Conservation (phyloP, 345 rosid species). For the Pseudoturritis turrita region DNA sequence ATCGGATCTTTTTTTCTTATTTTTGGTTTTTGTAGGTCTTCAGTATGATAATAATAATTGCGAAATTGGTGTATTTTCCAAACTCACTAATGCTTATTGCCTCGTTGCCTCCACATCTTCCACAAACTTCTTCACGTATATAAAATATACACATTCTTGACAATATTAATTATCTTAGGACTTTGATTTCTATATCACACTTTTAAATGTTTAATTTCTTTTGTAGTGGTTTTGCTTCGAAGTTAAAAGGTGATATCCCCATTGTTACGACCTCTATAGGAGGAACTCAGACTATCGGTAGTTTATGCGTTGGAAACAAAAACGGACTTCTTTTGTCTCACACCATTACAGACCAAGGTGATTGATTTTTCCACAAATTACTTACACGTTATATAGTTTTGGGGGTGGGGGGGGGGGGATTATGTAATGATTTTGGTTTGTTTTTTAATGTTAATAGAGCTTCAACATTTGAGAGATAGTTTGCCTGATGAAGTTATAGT, state of each 20-base stretch:
- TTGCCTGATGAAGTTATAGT: constrained; percentile 78
- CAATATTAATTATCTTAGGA: too few relatives aligned
- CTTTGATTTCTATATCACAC: too few relatives aligned
- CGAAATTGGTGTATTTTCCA: constrained; percentile 75
- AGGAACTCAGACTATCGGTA: constrained; percentile 64
- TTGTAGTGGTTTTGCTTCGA: constrained; percentile 53
- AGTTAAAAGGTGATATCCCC: constrained; percentile 66
- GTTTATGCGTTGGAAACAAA: constrained; percentile 76
- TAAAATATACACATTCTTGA: too few relatives aligned
- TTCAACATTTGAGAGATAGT: constrained; percentile 77
- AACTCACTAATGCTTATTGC: constrained; percentile 71
- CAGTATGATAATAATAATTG: constrained; percentile 56
- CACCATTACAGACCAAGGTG: constrained; percentile 83
- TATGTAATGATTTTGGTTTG: neutral
- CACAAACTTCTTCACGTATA: constrained; percentile 49
- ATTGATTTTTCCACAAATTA: neutral
- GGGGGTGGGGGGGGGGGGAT: too few relatives aligned
- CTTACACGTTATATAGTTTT: neutral
- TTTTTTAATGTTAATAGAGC: constrained; percentile 42
- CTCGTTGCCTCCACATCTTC: constrained; percentile 50
- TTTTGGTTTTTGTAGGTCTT: constrained; percentile 36
- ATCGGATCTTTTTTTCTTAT: neutral
- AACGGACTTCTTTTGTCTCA: constrained; percentile 81
- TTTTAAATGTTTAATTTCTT: neutral
- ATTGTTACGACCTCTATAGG: constrained; percentile 67